phyloP scores from a whole-genome alignment of 441 rosid species.

The Daphne laureola region DNA sequence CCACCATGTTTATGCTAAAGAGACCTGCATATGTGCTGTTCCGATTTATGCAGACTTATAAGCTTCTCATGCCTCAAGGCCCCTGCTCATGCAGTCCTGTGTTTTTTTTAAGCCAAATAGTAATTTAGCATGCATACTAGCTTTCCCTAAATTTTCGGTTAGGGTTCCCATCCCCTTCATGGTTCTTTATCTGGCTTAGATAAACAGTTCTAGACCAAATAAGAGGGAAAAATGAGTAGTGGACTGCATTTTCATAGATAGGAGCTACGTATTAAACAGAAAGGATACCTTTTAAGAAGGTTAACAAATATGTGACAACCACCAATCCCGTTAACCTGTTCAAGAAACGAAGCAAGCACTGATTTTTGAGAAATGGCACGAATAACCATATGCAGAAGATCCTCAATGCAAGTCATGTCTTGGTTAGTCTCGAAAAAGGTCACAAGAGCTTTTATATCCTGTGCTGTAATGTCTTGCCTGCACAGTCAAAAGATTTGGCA shows the following conservation, averaged over 20 bases:
- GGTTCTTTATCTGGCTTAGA: too few relatives aligned
- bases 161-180: too few relatives aligned
- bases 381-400: constrained; percentile 88
- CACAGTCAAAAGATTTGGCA: constrained; percentile 17
- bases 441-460: constrained; percentile 71
- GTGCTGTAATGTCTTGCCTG: constrained; percentile 73
- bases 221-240: too few relatives aligned
- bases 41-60: too few relatives aligned
- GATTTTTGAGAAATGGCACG: constrained; percentile 81
- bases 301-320: constrained; percentile 88
- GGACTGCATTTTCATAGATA: not conserved
- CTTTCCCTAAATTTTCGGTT: too few relatives aligned
- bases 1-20: too few relatives aligned
- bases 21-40: too few relatives aligned
- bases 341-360: constrained; percentile 75
- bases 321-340: constrained; percentile 80
- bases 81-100: too few relatives aligned
- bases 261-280: constrained; percentile 6
- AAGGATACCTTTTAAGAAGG: constrained; percentile 80
- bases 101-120: too few relatives aligned
- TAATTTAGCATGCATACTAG: too few relatives aligned
- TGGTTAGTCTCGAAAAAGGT: constrained; percentile 89
- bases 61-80: too few relatives aligned
- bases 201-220: too few relatives aligned
- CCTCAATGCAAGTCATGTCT: constrained; percentile 93